These are phyloP conservation scores for Russula foetens DNA, from an alignment of 768 basidiomycete species.

Conservation along the genomic window DNA sequence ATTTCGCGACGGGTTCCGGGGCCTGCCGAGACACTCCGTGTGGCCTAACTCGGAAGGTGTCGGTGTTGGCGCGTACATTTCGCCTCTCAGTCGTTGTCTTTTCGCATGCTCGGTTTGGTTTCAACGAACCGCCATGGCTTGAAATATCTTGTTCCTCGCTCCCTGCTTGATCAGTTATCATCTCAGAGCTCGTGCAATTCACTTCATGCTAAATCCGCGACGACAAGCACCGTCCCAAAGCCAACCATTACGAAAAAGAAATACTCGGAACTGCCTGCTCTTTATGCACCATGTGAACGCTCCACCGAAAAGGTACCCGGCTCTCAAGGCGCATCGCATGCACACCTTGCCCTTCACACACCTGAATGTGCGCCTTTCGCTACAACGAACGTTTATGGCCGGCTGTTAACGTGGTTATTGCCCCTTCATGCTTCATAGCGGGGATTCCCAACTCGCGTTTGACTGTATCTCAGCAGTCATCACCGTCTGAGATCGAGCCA, in stretches of 20 bases:
- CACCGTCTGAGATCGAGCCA: too few species aligned
- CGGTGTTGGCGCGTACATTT: too few species aligned
- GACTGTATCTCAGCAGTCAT: not conserved
- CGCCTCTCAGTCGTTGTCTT: not conserved
- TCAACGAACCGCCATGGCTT: not conserved
- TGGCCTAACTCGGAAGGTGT: slow-evolving; percentile 3
- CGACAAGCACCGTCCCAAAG: not conserved
- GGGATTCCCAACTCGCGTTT: not conserved
- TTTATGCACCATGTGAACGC: slow-evolving; percentile 38
- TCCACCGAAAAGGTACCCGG: slow-evolving; percentile 35
- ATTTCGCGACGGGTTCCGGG: not conserved
- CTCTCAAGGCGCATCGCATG: slow-evolving; percentile 3
- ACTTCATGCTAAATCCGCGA: not conserved
- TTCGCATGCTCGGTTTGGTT: not conserved
- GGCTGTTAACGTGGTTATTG: not conserved
- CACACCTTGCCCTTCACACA: not conserved
- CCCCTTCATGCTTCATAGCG: not conserved
- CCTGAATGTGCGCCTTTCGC: not conserved
- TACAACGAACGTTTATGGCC: not conserved
- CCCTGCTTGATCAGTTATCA: not conserved
- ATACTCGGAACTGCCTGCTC: slow-evolving; percentile 49
- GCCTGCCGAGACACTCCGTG: not conserved
- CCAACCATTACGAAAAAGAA: slow-evolving; percentile 39
- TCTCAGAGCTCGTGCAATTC: not conserved
- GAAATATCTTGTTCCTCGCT: not conserved